A percentile compares a stretch with the other conserved stretches of the same genome.
phyloP scores from a whole-genome alignment of 352 stramenopile species.

The Phytophthora capsici region DNA sequence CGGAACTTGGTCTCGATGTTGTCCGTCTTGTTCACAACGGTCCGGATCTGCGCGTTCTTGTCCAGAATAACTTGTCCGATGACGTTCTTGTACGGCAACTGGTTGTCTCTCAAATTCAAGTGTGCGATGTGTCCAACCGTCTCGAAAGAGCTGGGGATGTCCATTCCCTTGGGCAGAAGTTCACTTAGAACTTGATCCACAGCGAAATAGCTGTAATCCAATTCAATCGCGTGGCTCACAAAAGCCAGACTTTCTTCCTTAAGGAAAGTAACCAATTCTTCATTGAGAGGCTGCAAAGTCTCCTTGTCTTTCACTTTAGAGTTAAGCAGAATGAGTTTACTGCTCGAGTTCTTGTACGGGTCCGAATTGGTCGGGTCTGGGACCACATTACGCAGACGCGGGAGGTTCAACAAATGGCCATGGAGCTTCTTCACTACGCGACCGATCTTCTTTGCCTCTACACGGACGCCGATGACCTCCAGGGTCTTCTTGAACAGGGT shows the following conservation, averaged over 20 bases:
- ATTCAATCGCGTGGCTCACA: constrained; percentile 70
- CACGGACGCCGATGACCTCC: constrained; percentile 70
- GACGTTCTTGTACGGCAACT: constrained; percentile 96
- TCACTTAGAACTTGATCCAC: constrained; percentile 84
- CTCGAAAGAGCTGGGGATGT: constrained; percentile 96
- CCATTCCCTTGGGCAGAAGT: constrained; percentile 81
- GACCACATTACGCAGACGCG: constrained; percentile 79
- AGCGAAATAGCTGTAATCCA: constrained; percentile 82
- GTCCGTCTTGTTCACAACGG: constrained; percentile 98
- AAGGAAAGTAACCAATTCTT: constrained; percentile 64
- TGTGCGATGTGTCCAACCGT: constrained; percentile 97
- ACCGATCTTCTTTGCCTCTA: constrained; percentile 85
- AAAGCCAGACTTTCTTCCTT: constrained; percentile 63
- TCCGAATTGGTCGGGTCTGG: constrained; percentile 67
- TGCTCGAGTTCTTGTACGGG: constrained; percentile 66
- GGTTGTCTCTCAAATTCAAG: constrained; percentile 95
- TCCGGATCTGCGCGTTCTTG: constrained; percentile 96
- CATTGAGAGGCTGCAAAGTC: constrained; percentile 54
- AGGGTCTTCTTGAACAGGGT: constrained; percentile 76
- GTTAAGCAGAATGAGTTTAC: constrained; percentile 77
- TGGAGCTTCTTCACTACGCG: constrained; percentile 75
- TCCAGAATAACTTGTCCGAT: constrained; percentile 98
- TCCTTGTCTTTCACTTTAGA: constrained; percentile 66
- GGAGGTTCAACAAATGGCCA: constrained; percentile 74
- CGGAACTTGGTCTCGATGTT: constrained; percentile 95